phyloP scores from a whole-genome alignment of 1,284 basidiomycete species.

The Heliocybe sulcata region DNA sequence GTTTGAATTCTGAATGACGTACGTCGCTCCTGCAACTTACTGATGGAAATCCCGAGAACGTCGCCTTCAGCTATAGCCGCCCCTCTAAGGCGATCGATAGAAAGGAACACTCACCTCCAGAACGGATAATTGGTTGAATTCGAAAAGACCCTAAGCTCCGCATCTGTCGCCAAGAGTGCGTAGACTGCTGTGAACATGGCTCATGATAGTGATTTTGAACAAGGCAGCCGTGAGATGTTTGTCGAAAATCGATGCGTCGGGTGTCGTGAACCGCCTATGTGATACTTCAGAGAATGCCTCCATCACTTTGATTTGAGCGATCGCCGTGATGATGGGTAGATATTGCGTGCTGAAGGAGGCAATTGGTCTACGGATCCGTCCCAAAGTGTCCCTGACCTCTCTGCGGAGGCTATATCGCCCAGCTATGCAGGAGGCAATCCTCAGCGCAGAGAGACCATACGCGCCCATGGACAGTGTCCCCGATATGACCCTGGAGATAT shows the following conservation, averaged over 20 bases:
- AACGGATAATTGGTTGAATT: constrained; percentile 30
- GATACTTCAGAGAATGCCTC: constrained; percentile 24
- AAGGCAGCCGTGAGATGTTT: constrained; percentile 32
- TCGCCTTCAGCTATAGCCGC: constrained; percentile 38
- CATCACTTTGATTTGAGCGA: constrained; percentile 33
- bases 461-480: constrained; percentile 29
- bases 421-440: constrained; percentile 24
- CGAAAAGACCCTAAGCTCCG: constrained; percentile 41
- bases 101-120: constrained; percentile 11
- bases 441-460: constrained; percentile 23
- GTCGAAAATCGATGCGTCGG: constrained; percentile 24
- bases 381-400: constrained; percentile 18
- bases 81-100: constrained; percentile 19
- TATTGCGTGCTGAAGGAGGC: constrained; percentile 41
- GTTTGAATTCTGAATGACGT: too few relatives aligned
- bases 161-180: constrained; percentile 34
- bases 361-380: constrained; percentile 23
- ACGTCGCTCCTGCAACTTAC: too few relatives aligned
- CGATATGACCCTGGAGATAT: constrained; percentile 28
- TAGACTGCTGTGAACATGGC: constrained; percentile 21
- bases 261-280: constrained; percentile 22
- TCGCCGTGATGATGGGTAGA: constrained; percentile 30
- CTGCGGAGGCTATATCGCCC: constrained; percentile 34
- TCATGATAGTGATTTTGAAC: constrained; percentile 28
- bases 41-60: constrained; percentile 28